Evolutionary conservation across 2,329 filamentous ascomycete species (phyloP), one percentile per base, ranked within the genome.

Genomic region (Beauveria sp.): DNA sequence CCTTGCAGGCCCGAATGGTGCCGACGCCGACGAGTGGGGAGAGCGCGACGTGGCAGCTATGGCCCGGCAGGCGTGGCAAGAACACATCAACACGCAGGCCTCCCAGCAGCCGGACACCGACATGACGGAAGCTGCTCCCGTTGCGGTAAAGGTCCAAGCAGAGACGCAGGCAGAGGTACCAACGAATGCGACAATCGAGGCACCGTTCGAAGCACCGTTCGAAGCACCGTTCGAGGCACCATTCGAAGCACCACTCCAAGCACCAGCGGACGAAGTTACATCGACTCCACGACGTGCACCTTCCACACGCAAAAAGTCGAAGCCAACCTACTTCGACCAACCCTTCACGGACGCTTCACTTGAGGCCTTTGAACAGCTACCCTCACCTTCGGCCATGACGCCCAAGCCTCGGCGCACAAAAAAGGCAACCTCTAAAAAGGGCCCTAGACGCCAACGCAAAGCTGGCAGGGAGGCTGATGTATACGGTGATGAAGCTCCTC

Each of bases 241-340:
- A 46, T 6, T 7, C n/a, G 47, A 50, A 16, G 16, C 50, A 46
- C 24, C 54, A n/a, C 8, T 3, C 30, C 28, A 51, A 18, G n/a
- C 51, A 46, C 37, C 50, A 46, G n/a, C 55, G 9, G 37, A 52
- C 18, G 50, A 59, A 20, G 41, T 48, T 16, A 28, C 53, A 50
- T 59, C 66, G 47, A 59, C 53, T 22, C 65, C 43, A 70, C 69
- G 63, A 69, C 65, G 63, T 61, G 34, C 67, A 44, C 70, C 73
- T 28, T 70, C 76, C 40, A 74, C 73, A 37, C 70, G 73, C 59
- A 81, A 79, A 70, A 82, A 79, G 69, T 72, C 76, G 53, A 82
- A 82, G 66, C 76, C 77, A 10, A 78, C 77, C 20, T 79, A 73
- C 60, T 78, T 77, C 64, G 72, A 75, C 47, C 69, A 74, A 58